Evolutionary conservation across 345 rosid genomes (phyloP).

Genomic region (Rhizophora mangle): DNA sequence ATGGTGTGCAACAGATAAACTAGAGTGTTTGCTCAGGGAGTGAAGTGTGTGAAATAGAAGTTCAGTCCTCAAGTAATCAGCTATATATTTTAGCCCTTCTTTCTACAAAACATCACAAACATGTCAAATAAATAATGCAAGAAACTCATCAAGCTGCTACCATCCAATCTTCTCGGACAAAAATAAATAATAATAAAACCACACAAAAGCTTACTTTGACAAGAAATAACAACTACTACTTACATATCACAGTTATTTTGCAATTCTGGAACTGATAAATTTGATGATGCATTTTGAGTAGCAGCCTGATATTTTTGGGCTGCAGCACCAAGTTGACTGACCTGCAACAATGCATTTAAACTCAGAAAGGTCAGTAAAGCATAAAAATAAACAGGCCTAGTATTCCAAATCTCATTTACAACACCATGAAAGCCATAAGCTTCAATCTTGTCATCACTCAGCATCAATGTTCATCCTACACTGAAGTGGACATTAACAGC

Average conservation of each 20-base stretch:
- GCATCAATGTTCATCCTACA: neutral
- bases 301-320: constrained; percentile 91
- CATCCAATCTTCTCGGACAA: neutral
- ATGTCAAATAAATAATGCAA: no score
- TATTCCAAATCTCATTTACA: neutral
- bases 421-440: neutral
- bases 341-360: constrained; percentile 40
- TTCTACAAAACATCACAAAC: no score
- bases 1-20: no score
- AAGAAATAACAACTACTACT: constrained; percentile 16
- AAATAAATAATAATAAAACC: neutral
- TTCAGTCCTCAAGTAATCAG: no score
- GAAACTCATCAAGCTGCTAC: neutral
- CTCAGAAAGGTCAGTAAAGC: neutral
- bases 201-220: neutral
- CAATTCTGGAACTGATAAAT: constrained; percentile 70
- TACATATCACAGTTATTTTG: constrained; percentile 89
- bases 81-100: no score
- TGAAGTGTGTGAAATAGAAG: no score
- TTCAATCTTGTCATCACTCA: neutral
- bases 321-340: constrained; percentile 81
- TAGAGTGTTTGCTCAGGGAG: no score
- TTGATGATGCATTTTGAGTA: constrained; percentile 75
- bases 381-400: neutral
- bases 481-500: constrained; percentile 1